These are phyloP conservation scores for Diaporthe ilicicola DNA, from an alignment of 2,329 filamentous ascomycete genomes.

Conservation along the genomic window DNA sequence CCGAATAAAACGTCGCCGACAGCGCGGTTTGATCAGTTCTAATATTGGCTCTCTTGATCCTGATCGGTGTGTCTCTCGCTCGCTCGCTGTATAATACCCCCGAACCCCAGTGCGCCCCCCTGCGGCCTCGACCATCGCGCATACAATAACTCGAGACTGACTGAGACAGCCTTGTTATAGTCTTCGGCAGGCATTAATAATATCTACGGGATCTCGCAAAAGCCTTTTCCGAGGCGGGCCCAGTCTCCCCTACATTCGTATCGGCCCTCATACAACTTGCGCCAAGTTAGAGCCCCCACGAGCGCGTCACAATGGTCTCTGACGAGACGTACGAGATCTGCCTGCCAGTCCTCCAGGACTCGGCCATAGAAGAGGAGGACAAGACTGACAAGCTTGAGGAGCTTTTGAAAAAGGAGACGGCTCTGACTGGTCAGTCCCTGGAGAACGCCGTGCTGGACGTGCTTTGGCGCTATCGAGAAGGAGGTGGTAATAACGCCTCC, in stretches of 20 bases:
- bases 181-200: constrained; percentile 4
- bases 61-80: constrained; percentile 16
- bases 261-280: constrained; percentile 1
- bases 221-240: constrained; percentile 11
- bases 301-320: constrained; percentile 74
- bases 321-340: constrained; percentile 94
- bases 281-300: constrained; percentile 10
- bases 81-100: constrained; percentile 1
- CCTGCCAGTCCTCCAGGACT: constrained; percentile 85
- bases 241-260: background rate
- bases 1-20: constrained; percentile 31
- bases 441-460: constrained; percentile 93
- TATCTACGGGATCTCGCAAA: constrained; percentile 8
- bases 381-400: constrained; percentile 93
- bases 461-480: constrained; percentile 83
- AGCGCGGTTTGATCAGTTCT: constrained; percentile 13
- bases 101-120: constrained; percentile 11
- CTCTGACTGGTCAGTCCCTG: constrained; percentile 76
- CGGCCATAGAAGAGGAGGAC: constrained; percentile 88
- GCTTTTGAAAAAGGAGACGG: constrained; percentile 80
- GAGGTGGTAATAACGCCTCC: constrained; percentile 71
- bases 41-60: background rate
- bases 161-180: constrained; percentile 27
- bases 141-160: constrained; percentile 24
- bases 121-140: background rate